phyloP scores from a whole-genome alignment of 352 stramenopile genomes.

The Phytophthora idaei region DNA sequence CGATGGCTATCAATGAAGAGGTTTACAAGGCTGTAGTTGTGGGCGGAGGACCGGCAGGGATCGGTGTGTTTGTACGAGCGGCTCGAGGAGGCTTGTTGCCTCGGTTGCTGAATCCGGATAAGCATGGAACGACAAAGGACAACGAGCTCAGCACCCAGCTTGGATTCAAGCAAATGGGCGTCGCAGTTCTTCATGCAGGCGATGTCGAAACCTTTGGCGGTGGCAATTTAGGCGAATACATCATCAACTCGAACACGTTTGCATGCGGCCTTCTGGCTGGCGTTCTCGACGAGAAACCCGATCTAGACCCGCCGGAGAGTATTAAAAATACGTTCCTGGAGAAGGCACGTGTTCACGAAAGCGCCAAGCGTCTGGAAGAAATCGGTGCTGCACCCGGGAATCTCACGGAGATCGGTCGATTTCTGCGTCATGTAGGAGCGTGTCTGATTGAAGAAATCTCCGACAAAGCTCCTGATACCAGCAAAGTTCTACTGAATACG shows the following conservation, averaged over 20 bases:
- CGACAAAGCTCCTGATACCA: constrained; percentile 40
- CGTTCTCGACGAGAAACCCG: constrained; percentile 78
- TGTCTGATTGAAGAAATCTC: constrained; percentile 54
- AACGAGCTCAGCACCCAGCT: constrained; percentile 42
- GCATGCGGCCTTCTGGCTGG: constrained; percentile 73
- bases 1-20: constrained; percentile 32
- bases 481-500: constrained; percentile 58
- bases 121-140: constrained; percentile 50
- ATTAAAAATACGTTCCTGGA: constrained; percentile 82
- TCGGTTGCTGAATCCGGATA: constrained; percentile 53
- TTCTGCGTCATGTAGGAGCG: constrained; percentile 60
- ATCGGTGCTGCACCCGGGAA: constrained; percentile 56
- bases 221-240: constrained; percentile 75
- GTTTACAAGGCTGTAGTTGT: constrained; percentile 81
- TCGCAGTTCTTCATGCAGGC: constrained; percentile 70
- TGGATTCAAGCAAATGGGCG: constrained; percentile 56
- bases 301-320: constrained; percentile 75
- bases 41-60: constrained; percentile 68
- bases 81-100: constrained; percentile 62
- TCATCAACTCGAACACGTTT: constrained; percentile 90
- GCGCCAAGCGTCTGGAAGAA: constrained; percentile 58
- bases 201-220: constrained; percentile 57
- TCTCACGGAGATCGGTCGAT: constrained; percentile 68
- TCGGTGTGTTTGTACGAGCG: constrained; percentile 80
- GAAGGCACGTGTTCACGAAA: constrained; percentile 50